Percentiles rank a stretch among this genome's conserved stretches.
These are phyloP conservation scores for Cystobasidium ongulense DNA, from an alignment of 768 basidiomycete species.

Conservation along the genomic window DNA sequence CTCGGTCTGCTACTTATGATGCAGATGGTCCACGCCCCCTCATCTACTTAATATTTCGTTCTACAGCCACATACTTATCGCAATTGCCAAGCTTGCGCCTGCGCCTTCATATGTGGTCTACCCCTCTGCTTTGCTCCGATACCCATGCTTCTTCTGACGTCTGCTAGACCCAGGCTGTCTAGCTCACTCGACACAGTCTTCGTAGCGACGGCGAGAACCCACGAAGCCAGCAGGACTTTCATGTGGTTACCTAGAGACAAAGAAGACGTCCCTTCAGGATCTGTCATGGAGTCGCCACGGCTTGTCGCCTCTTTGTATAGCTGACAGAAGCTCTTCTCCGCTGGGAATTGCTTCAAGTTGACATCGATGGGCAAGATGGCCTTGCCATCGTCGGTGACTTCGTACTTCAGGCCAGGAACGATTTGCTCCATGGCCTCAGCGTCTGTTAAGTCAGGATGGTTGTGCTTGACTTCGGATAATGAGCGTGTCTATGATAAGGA, in stretches of 20 bases:
- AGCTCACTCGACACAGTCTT: conserved; percentile 8
- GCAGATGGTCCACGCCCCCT: too few relatives aligned
- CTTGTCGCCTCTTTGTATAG: conserved; percentile 32
- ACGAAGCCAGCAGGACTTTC: conserved; percentile 4
- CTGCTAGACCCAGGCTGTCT: conserved; percentile 17
- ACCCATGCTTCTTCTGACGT: conserved; percentile 17
- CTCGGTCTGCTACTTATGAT: too few relatives aligned
- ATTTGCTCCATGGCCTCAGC: conserved; percentile 31
- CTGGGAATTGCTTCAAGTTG: conserved; percentile 38
- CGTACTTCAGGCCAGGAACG: conserved; percentile 37
- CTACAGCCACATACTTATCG: neutral
- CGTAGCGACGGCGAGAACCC: conserved; percentile 4
- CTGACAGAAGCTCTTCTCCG: conserved; percentile 38
- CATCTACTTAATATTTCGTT: neutral
- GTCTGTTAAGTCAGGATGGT: conserved; percentile 37
- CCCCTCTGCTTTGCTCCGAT: conserved; percentile 6
- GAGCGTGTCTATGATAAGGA: neutral
- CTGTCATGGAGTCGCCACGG: conserved; percentile 39
- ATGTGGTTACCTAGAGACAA: neutral
- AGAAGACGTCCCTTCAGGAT: conserved; percentile 20
- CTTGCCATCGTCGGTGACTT: conserved; percentile 28
- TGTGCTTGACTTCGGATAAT: conserved; percentile 34
- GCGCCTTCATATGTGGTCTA: conserved; percentile 14
- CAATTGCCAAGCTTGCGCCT: neutral
- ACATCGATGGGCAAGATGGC: conserved; percentile 39